phyloP scores from a whole-genome alignment of 1,284 basidiomycete species.

The Trametes sp. region DNA sequence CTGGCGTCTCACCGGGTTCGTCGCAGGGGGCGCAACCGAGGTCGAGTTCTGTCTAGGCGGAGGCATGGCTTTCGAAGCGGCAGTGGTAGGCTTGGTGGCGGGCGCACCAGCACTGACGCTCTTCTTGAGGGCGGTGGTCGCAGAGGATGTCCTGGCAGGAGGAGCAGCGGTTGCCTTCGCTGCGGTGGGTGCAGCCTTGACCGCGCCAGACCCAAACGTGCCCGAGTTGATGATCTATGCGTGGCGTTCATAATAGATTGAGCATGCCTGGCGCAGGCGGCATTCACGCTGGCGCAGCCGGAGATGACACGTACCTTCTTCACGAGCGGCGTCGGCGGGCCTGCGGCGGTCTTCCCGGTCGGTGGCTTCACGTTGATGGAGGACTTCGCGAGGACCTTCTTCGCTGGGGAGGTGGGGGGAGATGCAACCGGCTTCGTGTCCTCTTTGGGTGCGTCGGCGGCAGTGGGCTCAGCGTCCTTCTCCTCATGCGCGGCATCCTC shows the following conservation, averaged over 20 bases:
- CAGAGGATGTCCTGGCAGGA: slow-evolving; percentile 44
- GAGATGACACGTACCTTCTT: slow-evolving; percentile 62
- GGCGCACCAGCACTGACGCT: slow-evolving; percentile 50
- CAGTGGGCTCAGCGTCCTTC: slow-evolving; percentile 27
- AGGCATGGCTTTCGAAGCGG: slow-evolving; percentile 37
- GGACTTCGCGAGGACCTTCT: slow-evolving; percentile 40
- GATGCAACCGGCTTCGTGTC: slow-evolving; percentile 28
- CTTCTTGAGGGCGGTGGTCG: slow-evolving; percentile 57
- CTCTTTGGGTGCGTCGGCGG: slow-evolving; percentile 24
- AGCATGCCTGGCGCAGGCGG: slow-evolving; percentile 9
- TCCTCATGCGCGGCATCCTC: slow-evolving; percentile 31
- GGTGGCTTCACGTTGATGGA: slow-evolving; percentile 48
- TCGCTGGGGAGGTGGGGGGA: slow-evolving; percentile 35
- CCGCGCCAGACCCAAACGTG: slow-evolving; percentile 67
- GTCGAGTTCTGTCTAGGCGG: slow-evolving; percentile 38
- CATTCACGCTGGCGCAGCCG: background rate
- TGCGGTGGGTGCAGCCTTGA: slow-evolving; percentile 55
- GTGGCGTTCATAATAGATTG: slow-evolving; percentile 34
- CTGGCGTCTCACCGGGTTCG: slow-evolving; percentile 33
- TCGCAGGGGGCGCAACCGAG: slow-evolving; percentile 35
- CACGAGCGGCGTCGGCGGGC: slow-evolving; percentile 59
- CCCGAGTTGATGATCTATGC: slow-evolving; percentile 70
- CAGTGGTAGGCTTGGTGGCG: slow-evolving; percentile 52
- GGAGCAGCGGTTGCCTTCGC: slow-evolving; percentile 50
- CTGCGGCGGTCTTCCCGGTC: slow-evolving; percentile 47